Evolutionary conservation across 257 asterid species (phyloP), one percentile per base, ranked within the genome.

Genomic region (Perilla frutescens): DNA sequence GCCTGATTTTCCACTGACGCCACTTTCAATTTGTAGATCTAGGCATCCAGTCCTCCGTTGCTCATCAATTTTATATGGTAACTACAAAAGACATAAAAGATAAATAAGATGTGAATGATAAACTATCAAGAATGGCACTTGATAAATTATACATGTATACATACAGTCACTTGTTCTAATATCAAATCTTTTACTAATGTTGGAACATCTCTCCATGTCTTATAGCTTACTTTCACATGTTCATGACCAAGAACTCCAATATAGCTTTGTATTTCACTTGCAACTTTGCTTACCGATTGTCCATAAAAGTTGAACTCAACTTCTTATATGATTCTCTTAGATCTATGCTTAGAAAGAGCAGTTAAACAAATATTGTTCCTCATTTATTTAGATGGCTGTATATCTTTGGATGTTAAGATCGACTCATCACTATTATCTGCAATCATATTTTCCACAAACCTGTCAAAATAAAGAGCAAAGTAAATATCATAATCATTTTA

Each of bases 201-300:
- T 1, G 71, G 71, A 6, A 65, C 71, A 6, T 65, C 29, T 4
- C 47, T 65, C 71, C 57, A 65, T 65, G 71, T 20, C 44, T 65
- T 65, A 29, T 29, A 65, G 47, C 4, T 29, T 47, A 65, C 47
- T 11, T 26, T 65, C 31, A 65, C 71, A 29, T 47, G 45, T 47
- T 65, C 44, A 7, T 57, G 71, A 65, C 57, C 58, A 2, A 65
- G 71, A 20, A 65, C 71, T 3, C 71, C 71, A 12, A 65, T 47
- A 7, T 65, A 45, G 47, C 71, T 65, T 47, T 65, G 71, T 57
- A 65, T 26, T 65, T 65, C 44, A 11, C 41, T 36, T 26, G 29
- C 57, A 26, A 20, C 43, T 45, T 65, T 43, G 10, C 71, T 43
- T 10, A 65, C 7, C 11, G 71, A 43, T 12, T 47, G 56, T 1